A percentile compares a stretch with the other conserved stretches of the same genome.
Evolutionary conservation across 139 green algal genomes (phyloP).

Genomic region (Micractinium conductrix): DNA sequence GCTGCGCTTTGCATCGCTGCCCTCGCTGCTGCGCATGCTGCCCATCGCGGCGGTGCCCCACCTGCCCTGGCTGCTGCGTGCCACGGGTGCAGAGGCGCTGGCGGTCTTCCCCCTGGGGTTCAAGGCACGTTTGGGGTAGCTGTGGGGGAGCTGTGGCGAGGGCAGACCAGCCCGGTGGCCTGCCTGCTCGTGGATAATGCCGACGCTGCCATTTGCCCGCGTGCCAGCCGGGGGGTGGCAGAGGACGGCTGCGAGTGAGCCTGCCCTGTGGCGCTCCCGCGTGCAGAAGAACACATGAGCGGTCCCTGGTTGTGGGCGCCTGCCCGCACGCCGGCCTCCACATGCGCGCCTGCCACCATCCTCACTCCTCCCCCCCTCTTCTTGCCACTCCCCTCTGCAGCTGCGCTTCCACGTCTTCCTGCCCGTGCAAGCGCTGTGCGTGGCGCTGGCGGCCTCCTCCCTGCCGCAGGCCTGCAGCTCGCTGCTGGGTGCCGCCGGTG

Average conservation of each 20-base stretch:
- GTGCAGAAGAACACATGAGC: background rate
- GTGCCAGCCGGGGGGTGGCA: too few species aligned
- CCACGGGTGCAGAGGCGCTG: background rate
- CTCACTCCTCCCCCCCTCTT: background rate
- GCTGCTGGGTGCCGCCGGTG: background rate
- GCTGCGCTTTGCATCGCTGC: background rate
- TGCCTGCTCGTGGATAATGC: background rate
- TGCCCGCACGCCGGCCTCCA: too few species aligned
- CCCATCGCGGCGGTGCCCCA: background rate
- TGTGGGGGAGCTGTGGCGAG: too few species aligned
- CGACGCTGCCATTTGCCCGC: background rate
- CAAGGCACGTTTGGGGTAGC: background rate
- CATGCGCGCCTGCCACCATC: background rate
- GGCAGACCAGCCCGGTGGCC: too few species aligned
- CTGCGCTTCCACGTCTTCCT: conserved; percentile 18
- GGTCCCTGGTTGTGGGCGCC: too few species aligned
- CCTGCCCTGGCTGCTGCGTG: conserved; percentile 16
- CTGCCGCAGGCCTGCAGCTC: background rate
- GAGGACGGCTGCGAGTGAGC: too few species aligned
- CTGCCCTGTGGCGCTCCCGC: too few species aligned
- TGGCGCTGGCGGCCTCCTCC: background rate
- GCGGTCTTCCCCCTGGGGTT: conserved; percentile 6
- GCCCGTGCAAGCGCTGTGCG: conserved; percentile 11
- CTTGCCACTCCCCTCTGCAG: background rate
- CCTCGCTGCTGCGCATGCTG: background rate